Evolutionary conservation across 805 yeast genomes (phyloP).

Genomic region (Ogataea saltuana): DNA sequence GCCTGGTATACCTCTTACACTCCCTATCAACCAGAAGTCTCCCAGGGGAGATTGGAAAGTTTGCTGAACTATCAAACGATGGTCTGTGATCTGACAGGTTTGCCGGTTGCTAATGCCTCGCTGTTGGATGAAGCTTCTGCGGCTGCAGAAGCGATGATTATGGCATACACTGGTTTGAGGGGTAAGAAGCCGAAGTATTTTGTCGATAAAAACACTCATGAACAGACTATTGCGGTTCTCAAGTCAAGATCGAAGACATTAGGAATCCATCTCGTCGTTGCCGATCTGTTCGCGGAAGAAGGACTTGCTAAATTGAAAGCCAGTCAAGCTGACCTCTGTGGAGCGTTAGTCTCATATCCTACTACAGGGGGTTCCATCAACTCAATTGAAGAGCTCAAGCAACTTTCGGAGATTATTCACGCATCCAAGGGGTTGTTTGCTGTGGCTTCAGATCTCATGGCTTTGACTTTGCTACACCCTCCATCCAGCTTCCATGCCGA

Average conservation of each 20-base stretch:
- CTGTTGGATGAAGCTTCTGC: constrained; percentile 95
- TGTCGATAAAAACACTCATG: constrained; percentile 75
- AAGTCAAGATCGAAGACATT: constrained; percentile 76
- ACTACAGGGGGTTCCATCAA: constrained; percentile 76
- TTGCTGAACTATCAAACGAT: constrained; percentile 92
- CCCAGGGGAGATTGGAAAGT: constrained; percentile 93
- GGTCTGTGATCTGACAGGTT: constrained; percentile 85
- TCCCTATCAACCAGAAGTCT: constrained; percentile 97
- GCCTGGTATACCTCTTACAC: constrained; percentile 99
- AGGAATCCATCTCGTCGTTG: constrained; percentile 59
- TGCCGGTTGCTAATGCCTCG: constrained; percentile 94
- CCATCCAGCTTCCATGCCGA: constrained; percentile 90
- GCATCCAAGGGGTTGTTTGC: constrained; percentile 71
- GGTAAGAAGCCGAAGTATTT: constrained; percentile 70
- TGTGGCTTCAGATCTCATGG: constrained; percentile 90
- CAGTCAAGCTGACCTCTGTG: constrained; percentile 53
- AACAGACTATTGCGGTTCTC: constrained; percentile 82
- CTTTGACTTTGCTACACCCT: constrained; percentile 80
- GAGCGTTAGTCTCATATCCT: constrained; percentile 89
- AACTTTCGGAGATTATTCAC: constrained; percentile 68
- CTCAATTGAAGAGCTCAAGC: constrained; percentile 46
- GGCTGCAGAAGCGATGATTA: constrained; percentile 94
- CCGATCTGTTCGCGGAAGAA: constrained; percentile 50
- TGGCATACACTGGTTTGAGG: constrained; percentile 66
- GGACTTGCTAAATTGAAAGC: constrained; percentile 39